Evolutionary conservation across 805 yeast genomes (phyloP).

Genomic region (Zygosaccharomyces rouxii): DNA sequence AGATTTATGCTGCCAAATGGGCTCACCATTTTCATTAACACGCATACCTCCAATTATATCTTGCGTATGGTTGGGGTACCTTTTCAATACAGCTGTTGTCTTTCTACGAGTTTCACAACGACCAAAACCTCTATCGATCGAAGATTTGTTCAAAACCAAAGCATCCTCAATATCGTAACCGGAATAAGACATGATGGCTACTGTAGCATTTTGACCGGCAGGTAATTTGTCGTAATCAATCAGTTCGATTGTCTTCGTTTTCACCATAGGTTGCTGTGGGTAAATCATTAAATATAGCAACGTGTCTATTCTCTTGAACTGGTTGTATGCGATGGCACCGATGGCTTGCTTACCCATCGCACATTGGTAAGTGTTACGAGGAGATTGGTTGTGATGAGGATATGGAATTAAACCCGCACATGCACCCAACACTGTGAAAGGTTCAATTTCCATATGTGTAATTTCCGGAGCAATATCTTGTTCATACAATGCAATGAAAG

Average conservation of each 20-base stretch:
- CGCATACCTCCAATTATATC: constrained; percentile 91
- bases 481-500: constrained; percentile 87
- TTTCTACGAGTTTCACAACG: constrained; percentile 94
- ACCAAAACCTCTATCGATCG: constrained; percentile 95
- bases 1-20: constrained; percentile 80
- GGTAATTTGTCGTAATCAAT: constrained; percentile 95
- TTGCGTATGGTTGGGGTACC: constrained; percentile 90
- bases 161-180: constrained; percentile 99
- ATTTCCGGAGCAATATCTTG: constrained; percentile 49
- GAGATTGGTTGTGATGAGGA: constrained; percentile 99
- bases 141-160: constrained; percentile 84
- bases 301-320: constrained; percentile 92
- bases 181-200: constrained; percentile 98
- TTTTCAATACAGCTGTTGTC: constrained; percentile 81
- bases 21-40: constrained; percentile 72
- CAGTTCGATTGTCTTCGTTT: constrained; percentile 92
- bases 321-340: constrained; percentile 97
- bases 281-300: constrained; percentile 92
- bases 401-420: constrained; percentile 98
- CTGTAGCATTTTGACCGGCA: constrained; percentile 98
- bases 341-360: constrained; percentile 99
- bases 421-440: constrained; percentile 96
- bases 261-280: constrained; percentile 99
- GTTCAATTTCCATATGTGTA: constrained; percentile 94
- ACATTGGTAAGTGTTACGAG: constrained; percentile 98